Evolutionary conservation across 768 basidiomycete genomes (phyloP).

Genomic region (Albatrellus ellisii): DNA sequence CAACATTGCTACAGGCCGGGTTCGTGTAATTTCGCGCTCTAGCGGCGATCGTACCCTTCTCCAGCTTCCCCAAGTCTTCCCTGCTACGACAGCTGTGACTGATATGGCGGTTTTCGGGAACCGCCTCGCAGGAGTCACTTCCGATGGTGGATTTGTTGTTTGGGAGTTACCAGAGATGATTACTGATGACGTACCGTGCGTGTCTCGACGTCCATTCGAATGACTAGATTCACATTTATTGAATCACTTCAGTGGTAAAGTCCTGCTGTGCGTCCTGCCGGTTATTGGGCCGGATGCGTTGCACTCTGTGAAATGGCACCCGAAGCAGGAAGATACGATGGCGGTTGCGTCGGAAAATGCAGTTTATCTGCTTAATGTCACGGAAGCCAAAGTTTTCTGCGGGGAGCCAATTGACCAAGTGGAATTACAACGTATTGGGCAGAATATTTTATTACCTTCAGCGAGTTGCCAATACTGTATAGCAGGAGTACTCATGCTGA

Average conservation of each 20-base stretch:
- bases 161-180: slow-evolving; percentile 80
- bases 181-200: slow-evolving; percentile 79
- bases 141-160: slow-evolving; percentile 80
- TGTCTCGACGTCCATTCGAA: slow-evolving; percentile 12
- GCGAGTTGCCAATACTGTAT: slow-evolving; percentile 29
- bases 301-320: slow-evolving; percentile 82
- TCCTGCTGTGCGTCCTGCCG: slow-evolving; percentile 60
- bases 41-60: slow-evolving; percentile 80
- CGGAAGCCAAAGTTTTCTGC: slow-evolving; percentile 43
- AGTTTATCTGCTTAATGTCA: slow-evolving; percentile 65
- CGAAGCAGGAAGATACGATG: slow-evolving; percentile 64
- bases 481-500: not conserved
- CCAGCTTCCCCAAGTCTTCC: slow-evolving; percentile 56
- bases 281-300: slow-evolving; percentile 45
- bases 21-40: slow-evolving; percentile 79
- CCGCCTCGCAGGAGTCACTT: slow-evolving; percentile 74
- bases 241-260: slow-evolving; percentile 35
- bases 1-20: slow-evolving; percentile 42
- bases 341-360: slow-evolving; percentile 74
- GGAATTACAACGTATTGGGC: slow-evolving; percentile 56
- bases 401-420: slow-evolving; percentile 56
- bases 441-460: slow-evolving; percentile 55
- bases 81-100: slow-evolving; percentile 46
- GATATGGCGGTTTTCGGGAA: slow-evolving; percentile 84
- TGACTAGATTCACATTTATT: slow-evolving; percentile 1